Conservation (phyloP, 2,329 filamentous ascomycete genomes). For the Xylariaceae sp. region DNA sequence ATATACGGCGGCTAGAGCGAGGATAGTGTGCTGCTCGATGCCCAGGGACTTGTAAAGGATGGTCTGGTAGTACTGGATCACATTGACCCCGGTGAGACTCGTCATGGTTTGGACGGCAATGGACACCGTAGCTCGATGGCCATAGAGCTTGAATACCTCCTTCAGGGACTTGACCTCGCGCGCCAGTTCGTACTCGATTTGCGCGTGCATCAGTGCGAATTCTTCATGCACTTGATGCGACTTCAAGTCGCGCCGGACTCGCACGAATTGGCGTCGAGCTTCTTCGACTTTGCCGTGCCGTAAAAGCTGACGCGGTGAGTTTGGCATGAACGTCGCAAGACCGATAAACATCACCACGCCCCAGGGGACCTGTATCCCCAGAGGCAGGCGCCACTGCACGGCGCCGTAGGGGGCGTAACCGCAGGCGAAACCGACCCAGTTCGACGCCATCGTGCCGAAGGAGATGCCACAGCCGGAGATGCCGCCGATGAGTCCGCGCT, state of each 20-base stretch:
- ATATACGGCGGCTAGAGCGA: conserved; percentile 50
- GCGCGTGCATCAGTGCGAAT: conserved; percentile 48
- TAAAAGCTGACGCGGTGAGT: conserved; percentile 50
- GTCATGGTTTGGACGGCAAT: conserved; percentile 57
- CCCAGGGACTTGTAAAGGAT: conserved; percentile 52
- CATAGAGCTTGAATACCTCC: conserved; percentile 49
- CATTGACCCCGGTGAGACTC: conserved; percentile 52
- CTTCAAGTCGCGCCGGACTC: conserved; percentile 42
- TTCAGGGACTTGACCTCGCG: conserved; percentile 47
- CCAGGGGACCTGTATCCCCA: conserved; percentile 53
- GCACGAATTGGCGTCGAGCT: conserved; percentile 42
- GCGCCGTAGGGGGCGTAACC: conserved; percentile 48
- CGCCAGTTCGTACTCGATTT: conserved; percentile 54
- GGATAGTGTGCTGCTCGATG: conserved; percentile 43
- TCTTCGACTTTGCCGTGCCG: conserved; percentile 43
- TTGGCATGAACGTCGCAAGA: conserved; percentile 50
- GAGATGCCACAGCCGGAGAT: conserved; percentile 48
- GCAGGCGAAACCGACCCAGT: conserved; percentile 55
- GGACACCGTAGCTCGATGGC: conserved; percentile 47
- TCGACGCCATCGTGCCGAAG: conserved; percentile 39
- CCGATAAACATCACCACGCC: conserved; percentile 51
- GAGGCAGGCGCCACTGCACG: conserved; percentile 50
- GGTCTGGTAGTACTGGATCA: conserved; percentile 47
- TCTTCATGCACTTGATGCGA: conserved; percentile 43
- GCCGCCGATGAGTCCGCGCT: conserved; percentile 49